Conservation (phyloP, 2,329 filamentous ascomycete species). For the Xylaria sp. region DNA sequence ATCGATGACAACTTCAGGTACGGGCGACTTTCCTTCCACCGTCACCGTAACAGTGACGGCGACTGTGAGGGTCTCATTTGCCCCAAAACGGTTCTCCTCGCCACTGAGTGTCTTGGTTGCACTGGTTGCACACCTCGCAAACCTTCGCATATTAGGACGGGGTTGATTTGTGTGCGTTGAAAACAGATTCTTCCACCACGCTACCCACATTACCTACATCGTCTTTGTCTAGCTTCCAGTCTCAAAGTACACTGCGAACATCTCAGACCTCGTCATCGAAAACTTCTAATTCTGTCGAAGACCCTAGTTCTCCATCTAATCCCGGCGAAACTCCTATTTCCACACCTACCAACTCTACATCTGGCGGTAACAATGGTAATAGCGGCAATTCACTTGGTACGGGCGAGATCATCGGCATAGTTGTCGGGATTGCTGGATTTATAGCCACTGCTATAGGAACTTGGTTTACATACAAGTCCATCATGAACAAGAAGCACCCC, state of each 20-base stretch:
- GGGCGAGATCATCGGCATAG: slow-evolving; percentile 21
- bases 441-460: slow-evolving; percentile 24
- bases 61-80: slow-evolving; percentile 24
- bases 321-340: slow-evolving; percentile 4
- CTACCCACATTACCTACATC: neutral
- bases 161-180: slow-evolving; percentile 28
- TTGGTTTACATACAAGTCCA: slow-evolving; percentile 22
- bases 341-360: slow-evolving; percentile 8
- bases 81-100: slow-evolving; percentile 8
- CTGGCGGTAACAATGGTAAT: neutral
- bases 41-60: slow-evolving; percentile 29
- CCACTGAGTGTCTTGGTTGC: slow-evolving; percentile 3
- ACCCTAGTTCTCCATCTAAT: slow-evolving; percentile 6
- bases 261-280: slow-evolving; percentile 13
- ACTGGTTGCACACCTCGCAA: slow-evolving; percentile 5
- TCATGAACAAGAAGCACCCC: slow-evolving; percentile 8
- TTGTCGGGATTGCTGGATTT: slow-evolving; percentile 23
- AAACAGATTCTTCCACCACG: slow-evolving; percentile 21
- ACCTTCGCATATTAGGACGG: slow-evolving; percentile 9
- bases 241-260: slow-evolving; percentile 14
- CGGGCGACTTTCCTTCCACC: slow-evolving; percentile 24
- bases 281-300: slow-evolving; percentile 24
- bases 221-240: slow-evolving; percentile 8
- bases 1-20: slow-evolving; percentile 25
- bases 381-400: slow-evolving; percentile 13